Base-by-base conservation (phyloP, 345 rosid species). In the Gossypium stocksii region DNA sequence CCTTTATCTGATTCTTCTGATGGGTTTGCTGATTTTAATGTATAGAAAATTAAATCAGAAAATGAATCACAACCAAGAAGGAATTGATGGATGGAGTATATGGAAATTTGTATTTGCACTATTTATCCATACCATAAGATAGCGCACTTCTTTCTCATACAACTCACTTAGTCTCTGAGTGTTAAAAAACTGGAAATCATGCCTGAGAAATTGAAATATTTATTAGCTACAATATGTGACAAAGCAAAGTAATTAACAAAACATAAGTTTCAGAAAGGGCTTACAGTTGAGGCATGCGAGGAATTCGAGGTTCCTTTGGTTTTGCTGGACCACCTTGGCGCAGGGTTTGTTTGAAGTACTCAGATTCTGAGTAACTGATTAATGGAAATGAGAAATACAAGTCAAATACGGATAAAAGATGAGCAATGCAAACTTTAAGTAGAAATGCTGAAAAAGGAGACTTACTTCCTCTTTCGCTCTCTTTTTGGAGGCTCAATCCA, bases 401-500 rank as follows among this genome's bases (percentile, higher is more conserved):
- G 76, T 73, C 67, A 73, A 27, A 44, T 11, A 71, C 29, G 3
- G 56, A 38, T 59, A 44, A 61, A 74, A 7, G 41, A 65, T 25
- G 25, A 8, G 41, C 7, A 51, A 45, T 27, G 34, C 27, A 27
- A 52, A 34, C 41, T 71, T 52, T 13, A 61, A 2, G 20, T 20
- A 25, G 25, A 46, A 53, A 53, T 49, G 23, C 41, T 51, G 15
- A 20, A 70, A 70, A 27, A 67, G 70, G 25, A 45, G 57, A 75
- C 77, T 80, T 91, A 93, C 98, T 96, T 96, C 87, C 99, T 92
- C 89, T 96, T 96, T 64, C 97, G 85, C 90, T 96, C 99, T 82
- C 99, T 88, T 83, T 88, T 93, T 67, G 99, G 99, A 34, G 98
- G 99, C 80, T 96, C 99, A 80, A 91, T 85, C 99, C 98, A 93